Evolutionary conservation across 495 filamentous ascomycete genomes (phyloP), one percentile per base, ranked within the genome.

Genomic region (Polyplosphaeria fusca): DNA sequence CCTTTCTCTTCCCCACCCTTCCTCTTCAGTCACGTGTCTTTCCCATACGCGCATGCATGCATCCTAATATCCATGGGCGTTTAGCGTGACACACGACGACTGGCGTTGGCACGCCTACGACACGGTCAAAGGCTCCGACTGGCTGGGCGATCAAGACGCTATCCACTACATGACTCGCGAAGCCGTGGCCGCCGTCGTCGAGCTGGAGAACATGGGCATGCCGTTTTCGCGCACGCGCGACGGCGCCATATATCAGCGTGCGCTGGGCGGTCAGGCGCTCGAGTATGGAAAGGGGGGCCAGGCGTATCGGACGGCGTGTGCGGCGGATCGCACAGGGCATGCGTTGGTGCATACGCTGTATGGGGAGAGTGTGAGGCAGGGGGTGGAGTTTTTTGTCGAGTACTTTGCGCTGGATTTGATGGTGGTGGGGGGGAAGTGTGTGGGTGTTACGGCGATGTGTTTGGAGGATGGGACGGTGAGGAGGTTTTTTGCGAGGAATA

Each of bases 21-120:
- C n/a, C n/a, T n/a, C n/a, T n/a, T n/a, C n/a, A n/a, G n/a, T n/a
- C n/a, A n/a, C n/a, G n/a, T n/a, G n/a, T n/a, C n/a, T n/a, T n/a
- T n/a, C n/a, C n/a, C n/a, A n/a, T n/a, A n/a, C n/a, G n/a, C n/a
- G n/a, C n/a, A n/a, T n/a, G n/a, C n/a, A n/a, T n/a, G n/a, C n/a
- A n/a, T n/a, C n/a, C n/a, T n/a, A n/a, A n/a, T n/a, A n/a, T n/a
- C n/a, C n/a, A n/a, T n/a, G n/a, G n/a, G n/a, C n/a, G n/a, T n/a
- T n/a, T 27, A 62, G 59, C 74, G 87, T 89, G 84, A 86, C 88
- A 72, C 72, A 81, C 70, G 93, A 98, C 73, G 91, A 97, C 78
- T 97, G 91, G 93, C 84, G 91, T 74, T 97, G 92, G 91, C 93
- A 98, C 80, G 96, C 96, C 90, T 98, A 97, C 81, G 93, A 98